Conservation (phyloP, 352 stramenopile species). For the Pythium folliculosum region DNA sequence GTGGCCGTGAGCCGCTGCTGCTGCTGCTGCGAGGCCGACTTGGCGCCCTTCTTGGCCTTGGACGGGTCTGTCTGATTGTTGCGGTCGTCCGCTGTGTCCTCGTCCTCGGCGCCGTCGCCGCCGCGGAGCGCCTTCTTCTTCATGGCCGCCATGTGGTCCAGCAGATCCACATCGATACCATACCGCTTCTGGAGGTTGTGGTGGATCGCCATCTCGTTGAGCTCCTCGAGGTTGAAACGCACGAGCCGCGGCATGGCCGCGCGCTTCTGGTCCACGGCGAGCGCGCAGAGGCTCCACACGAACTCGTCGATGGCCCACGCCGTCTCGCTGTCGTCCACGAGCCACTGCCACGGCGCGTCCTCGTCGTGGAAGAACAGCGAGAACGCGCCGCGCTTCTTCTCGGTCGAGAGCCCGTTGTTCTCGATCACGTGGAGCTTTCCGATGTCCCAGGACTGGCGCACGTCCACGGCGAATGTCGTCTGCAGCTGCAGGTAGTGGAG, state of each 20-base stretch:
- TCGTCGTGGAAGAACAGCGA: constrained; percentile 55
- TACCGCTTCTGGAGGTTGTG: constrained; percentile 63
- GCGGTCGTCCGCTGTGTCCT: not conserved
- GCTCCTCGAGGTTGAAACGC: constrained; percentile 58
- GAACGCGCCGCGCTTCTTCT: constrained; percentile 59
- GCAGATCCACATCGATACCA: constrained; percentile 62
- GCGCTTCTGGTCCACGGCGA: constrained; percentile 58
- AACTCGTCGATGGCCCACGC: constrained; percentile 71
- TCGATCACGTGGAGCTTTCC: constrained; percentile 55
- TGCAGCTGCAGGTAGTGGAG: constrained; percentile 69
- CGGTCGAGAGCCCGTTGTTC: constrained; percentile 49
- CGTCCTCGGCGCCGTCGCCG: constrained; percentile 4
- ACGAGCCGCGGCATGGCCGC: constrained; percentile 52
- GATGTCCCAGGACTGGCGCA: constrained; percentile 65
- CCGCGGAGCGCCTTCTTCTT: constrained; percentile 36
- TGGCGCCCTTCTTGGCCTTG: constrained; percentile 7
- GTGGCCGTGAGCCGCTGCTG: constrained; percentile 47
- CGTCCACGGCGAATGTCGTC: constrained; percentile 66
- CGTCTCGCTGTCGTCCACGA: constrained; percentile 55
- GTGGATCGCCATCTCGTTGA: constrained; percentile 54
- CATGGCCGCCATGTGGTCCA: constrained; percentile 47
- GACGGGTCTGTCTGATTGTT: constrained; percentile 4
- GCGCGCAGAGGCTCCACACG: constrained; percentile 66
- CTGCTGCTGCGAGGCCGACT: constrained; percentile 24
- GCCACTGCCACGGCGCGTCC: constrained; percentile 51